Evolutionary conservation across 2,329 filamentous ascomycete genomes (phyloP).

Genomic region (Xylaria hypoxylon): DNA sequence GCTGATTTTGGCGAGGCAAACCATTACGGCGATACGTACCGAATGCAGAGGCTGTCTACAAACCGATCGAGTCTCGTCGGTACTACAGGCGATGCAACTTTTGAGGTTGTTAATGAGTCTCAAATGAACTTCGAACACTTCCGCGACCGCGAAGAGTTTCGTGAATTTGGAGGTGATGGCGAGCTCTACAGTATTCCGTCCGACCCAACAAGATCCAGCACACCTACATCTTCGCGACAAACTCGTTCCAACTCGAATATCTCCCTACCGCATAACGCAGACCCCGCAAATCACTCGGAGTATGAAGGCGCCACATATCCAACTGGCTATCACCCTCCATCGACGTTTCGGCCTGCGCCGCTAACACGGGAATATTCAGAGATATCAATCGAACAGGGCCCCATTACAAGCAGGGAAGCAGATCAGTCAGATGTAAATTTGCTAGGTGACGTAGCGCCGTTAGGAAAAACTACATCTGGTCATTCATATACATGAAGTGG

Average conservation of each 20-base stretch:
- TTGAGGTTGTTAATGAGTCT: slow-evolving; percentile 87
- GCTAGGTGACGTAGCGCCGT: slow-evolving; percentile 29
- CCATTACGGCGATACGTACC: slow-evolving; percentile 84
- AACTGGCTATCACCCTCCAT: slow-evolving; percentile 39
- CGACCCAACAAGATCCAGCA: slow-evolving; percentile 69
- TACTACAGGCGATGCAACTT: slow-evolving; percentile 60
- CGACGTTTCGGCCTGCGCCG: slow-evolving; percentile 25
- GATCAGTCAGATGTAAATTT: slow-evolving; percentile 33
- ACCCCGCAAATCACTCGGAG: slow-evolving; percentile 15
- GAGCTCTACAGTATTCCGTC: slow-evolving; percentile 69
- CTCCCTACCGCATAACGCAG: slow-evolving; percentile 7
- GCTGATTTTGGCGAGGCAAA: slow-evolving; percentile 70
- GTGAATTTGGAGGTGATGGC: slow-evolving; percentile 77
- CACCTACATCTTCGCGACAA: slow-evolving; percentile 60
- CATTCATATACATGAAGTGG: slow-evolving; percentile 12
- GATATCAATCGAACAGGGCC: slow-evolving; percentile 9
- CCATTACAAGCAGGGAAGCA: slow-evolving; percentile 2
- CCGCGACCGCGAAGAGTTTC: slow-evolving; percentile 88
- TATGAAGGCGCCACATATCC: slow-evolving; percentile 40
- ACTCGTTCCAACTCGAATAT: slow-evolving; percentile 29
- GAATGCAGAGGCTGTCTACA: slow-evolving; percentile 77
- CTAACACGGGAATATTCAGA: slow-evolving; percentile 29
- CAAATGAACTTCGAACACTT: slow-evolving; percentile 89
- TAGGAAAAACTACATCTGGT: slow-evolving; percentile 19
- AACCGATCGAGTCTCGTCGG: slow-evolving; percentile 46